Base-by-base conservation (phyloP, 208 protist genomes). In the Acanthamoeba royreba region DNA sequence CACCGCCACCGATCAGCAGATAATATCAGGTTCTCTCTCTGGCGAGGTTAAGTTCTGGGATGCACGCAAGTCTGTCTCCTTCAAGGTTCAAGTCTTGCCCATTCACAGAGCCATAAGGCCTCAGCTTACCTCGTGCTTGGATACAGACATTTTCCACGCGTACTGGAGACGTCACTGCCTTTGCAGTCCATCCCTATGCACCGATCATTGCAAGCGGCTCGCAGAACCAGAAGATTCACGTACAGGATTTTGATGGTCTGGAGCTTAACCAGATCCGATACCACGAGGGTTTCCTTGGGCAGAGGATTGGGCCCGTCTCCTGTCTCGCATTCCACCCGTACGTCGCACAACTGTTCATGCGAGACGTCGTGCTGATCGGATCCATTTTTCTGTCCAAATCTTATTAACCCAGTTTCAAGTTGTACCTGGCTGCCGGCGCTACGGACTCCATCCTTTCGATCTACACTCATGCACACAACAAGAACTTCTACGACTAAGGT, bases 231-330 rank as follows among this genome's bases (percentile, higher is more conserved):
- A 90, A 93, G 52, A 95, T 95, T 58, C 88, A 93, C 28, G 46
- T 93, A 4, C 58, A 96, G 19, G 96, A 96, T 53, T 94, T 94
- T 43, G 77, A 72, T 35, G 95, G 96, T 22, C 74, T 96, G 22
- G 86, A 94, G 33, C 72, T 96, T 28, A 94, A 88, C 33, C 72
- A 52, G 31, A 97, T 97, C 52, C 35, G 94, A 2, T 97, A 96
- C 91, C 96, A 97, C 93, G 95, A 97, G 28, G 96, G 96, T 28
- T 97, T 97, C 55, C 88, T 97, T 4, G 96, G 96, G 17, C 96
- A 97, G 92, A 93, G 96, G 79, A 97, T 97, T 52, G 96, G 95
- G 40, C 95, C 95, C 13, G 93, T 97, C 35, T 94, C 93, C 53
- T 95, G 69, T 66, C 79, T 97, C 15, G 93, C 93, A 7, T 97